Conservation (phyloP, 208 protist species). For the Acanthamoeba divionensis region DNA sequence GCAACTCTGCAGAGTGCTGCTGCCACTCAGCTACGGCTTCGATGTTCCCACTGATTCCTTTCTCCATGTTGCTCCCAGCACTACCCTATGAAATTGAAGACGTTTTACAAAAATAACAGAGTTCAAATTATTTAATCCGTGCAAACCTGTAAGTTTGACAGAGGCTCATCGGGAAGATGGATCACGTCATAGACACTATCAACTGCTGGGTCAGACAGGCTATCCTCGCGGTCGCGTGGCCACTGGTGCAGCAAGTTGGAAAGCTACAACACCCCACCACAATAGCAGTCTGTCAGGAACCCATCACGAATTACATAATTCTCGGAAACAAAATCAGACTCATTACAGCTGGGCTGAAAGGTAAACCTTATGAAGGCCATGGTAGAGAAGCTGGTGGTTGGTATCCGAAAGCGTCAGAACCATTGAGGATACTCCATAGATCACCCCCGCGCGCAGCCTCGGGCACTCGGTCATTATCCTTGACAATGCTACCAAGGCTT, state of each 20-base stretch:
- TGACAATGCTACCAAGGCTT: background rate
- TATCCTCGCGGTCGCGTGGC: background rate
- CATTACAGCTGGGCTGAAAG: background rate
- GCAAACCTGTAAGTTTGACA: no score
- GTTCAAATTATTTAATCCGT: no score
- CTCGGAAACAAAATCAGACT: no score
- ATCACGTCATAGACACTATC: background rate
- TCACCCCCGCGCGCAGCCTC: background rate
- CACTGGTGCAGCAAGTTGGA: slow-evolving; percentile 15
- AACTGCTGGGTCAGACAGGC: background rate
- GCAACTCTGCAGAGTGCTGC: no score
- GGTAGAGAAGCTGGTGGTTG: slow-evolving; percentile 13
- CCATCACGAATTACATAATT: no score
- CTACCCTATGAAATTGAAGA: no score
- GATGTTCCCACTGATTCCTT: no score
- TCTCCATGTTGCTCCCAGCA: no score
- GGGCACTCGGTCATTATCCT: slow-evolving; percentile 6
- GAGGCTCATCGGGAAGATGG: background rate
- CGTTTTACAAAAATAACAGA: no score
- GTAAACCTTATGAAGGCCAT: slow-evolving; percentile 9
- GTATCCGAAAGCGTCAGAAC: slow-evolving; percentile 2
- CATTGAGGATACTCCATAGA: background rate
- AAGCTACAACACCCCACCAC: background rate
- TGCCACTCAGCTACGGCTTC: no score
- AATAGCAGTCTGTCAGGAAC: no score